Conservation (phyloP, 2,329 filamentous ascomycete species). For the Botryotinia calthae region DNA sequence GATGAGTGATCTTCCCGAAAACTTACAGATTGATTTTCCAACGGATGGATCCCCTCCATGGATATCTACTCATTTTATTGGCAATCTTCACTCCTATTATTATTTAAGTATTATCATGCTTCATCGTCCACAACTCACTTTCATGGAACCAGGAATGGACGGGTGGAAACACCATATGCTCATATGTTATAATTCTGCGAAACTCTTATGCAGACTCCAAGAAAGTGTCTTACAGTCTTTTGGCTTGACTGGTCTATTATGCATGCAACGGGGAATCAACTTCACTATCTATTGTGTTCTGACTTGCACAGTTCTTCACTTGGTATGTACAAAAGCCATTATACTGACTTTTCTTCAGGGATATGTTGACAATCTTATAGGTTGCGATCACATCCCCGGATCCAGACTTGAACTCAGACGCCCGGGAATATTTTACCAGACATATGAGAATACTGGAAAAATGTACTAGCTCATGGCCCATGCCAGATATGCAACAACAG, state of each 20-base stretch:
- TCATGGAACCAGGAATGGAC: constrained; percentile 70
- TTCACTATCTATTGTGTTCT: constrained; percentile 92
- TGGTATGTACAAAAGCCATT: constrained; percentile 60
- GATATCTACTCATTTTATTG: constrained; percentile 82
- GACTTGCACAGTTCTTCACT: constrained; percentile 87
- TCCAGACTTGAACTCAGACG: constrained; percentile 79
- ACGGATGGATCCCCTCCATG: constrained; percentile 76
- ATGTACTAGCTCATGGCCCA: constrained; percentile 78
- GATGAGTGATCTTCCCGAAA: constrained; percentile 72
- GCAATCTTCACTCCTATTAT: constrained; percentile 87
- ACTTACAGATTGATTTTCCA: constrained; percentile 76
- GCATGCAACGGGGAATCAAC: constrained; percentile 91
- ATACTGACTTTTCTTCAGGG: constrained; percentile 15
- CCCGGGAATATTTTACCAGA: constrained; percentile 83
- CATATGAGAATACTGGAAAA: constrained; percentile 93
- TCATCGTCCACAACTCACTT: constrained; percentile 79
- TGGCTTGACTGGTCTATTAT: constrained; percentile 76
- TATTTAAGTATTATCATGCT: constrained; percentile 83
- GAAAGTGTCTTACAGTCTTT: constrained; percentile 76
- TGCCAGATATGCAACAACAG: constrained; percentile 86
- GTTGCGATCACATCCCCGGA: constrained; percentile 92
- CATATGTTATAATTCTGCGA: constrained; percentile 80
- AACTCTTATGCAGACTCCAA: constrained; percentile 79
- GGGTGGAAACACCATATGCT: constrained; percentile 89
- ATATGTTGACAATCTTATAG: constrained; percentile 46